Base-by-base conservation (phyloP, 106 monocot species). In the Dendrobium chrysotoxum region DNA sequence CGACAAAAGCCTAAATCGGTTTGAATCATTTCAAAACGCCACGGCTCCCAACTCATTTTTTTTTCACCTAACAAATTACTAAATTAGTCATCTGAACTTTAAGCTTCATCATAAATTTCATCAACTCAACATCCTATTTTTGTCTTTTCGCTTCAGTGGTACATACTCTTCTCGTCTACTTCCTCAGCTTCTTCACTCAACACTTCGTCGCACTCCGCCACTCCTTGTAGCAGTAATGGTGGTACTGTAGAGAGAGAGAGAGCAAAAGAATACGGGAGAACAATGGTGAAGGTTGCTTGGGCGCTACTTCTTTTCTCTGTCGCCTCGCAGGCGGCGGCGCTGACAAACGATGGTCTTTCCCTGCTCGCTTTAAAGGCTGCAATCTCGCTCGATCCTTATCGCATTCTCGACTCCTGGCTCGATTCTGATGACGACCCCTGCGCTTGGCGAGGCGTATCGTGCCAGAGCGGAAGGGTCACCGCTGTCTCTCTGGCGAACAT, bases 331-430 rank as follows among this genome's bases (percentile, higher is more conserved):
- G 83, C 42, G 39, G 55, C 75, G 54, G 78, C 88, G 31, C 73
- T 99, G 53, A 88, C 86, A 35, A 86, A 89, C 28, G 92, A 99
- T 79, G 91, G 90, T 1, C 88, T 95, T 30, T 82, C 95, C 16
- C 86, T 99, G 23, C 89, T 99, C 11, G 88, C 96, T 26, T 84
- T 93, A 31, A 89, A 91, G 79, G 89, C 90, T 54, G 96, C 96
- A 76, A 77, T 99, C 81, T 84, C 91, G 13, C 21, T 53, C 40
- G 98, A 98, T 81, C 94, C 98, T 0, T 75, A 47, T 76, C 68
- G 76, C 79, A 81, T 85, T 28, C 85, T 97, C 40, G 42, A 85
- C 53, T 18, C 82, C 40, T 94, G 94, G 94, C 17, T 61, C 25
- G 85, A 85, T 83, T 38, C 91, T 23, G 92, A 91, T 82, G 71